These are phyloP conservation scores for Lentinula guzmanii DNA, from an alignment of 768 basidiomycete species.

Conservation along the genomic window DNA sequence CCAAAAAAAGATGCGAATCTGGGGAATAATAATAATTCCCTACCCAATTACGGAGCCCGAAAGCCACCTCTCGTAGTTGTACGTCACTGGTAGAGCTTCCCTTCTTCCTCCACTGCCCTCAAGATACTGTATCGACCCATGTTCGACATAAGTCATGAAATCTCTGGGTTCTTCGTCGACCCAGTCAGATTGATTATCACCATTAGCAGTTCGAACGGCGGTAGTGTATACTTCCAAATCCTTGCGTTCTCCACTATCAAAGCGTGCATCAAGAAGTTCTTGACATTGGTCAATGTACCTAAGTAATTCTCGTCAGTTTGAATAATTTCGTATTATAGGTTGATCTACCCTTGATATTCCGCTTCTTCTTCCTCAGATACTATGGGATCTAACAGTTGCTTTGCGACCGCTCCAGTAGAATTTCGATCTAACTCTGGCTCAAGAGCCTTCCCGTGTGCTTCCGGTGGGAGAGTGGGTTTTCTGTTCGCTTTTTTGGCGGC, in stretches of 20 bases:
- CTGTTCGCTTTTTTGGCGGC: slow-evolving; percentile 32
- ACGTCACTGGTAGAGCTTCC: slow-evolving; percentile 28
- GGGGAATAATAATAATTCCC: not conserved
- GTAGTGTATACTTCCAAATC: slow-evolving; percentile 51
- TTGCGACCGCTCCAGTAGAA: slow-evolving; percentile 57
- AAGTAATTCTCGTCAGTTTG: not conserved
- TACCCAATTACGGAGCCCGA: not conserved
- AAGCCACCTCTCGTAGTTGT: slow-evolving; percentile 43
- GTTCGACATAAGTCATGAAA: slow-evolving; percentile 40
- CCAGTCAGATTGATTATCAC: slow-evolving; percentile 27
- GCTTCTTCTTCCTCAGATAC: slow-evolving; percentile 60
- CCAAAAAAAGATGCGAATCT: not conserved
- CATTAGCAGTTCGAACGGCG: slow-evolving; percentile 45
- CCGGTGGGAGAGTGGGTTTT: slow-evolving; percentile 29
- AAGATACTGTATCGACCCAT: slow-evolving; percentile 26
- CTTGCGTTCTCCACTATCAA: slow-evolving; percentile 39
- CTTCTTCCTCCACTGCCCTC: slow-evolving; percentile 23
- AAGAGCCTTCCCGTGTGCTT: slow-evolving; percentile 24
- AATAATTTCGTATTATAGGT: not conserved
- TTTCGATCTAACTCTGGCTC: slow-evolving; percentile 31
- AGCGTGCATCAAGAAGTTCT: slow-evolving; percentile 51
- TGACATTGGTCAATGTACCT: slow-evolving; percentile 76
- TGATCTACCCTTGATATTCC: slow-evolving; percentile 65
- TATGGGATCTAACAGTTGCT: slow-evolving; percentile 50
- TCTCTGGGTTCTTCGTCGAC: slow-evolving; percentile 35